Evolutionary conservation across 2,329 filamentous ascomycete species (phyloP).

Genomic region (Sporothrix euskadiensis): DNA sequence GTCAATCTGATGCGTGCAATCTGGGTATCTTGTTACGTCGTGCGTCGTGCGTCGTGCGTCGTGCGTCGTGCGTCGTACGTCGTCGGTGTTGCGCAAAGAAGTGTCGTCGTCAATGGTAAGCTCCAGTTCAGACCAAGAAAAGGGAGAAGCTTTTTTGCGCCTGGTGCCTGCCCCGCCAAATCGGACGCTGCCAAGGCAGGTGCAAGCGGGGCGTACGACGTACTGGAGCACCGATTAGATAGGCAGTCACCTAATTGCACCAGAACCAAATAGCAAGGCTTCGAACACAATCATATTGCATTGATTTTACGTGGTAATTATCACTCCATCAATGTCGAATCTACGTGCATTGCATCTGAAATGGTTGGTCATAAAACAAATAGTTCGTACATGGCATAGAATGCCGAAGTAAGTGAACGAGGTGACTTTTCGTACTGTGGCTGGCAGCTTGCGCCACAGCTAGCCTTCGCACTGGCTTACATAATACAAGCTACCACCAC

Average conservation of each 20-base stretch:
- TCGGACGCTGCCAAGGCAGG: neutral
- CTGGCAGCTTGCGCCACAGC: constrained; percentile 21
- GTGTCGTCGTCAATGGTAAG: neutral
- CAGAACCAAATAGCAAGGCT: neutral
- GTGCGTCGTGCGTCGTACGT: neutral
- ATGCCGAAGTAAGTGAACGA: neutral
- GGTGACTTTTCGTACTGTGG: neutral
- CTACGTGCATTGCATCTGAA: too few relatives aligned
- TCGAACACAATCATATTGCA: neutral
- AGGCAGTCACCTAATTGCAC: neutral
- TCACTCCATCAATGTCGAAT: neutral
- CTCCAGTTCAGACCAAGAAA: neutral
- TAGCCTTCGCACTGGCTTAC: constrained; percentile 16
- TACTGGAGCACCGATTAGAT: neutral
- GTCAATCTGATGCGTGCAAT: neutral
- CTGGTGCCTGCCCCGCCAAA: constrained; percentile 8
- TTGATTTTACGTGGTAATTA: neutral
- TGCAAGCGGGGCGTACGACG: neutral
- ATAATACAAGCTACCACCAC: neutral
- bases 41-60: neutral
- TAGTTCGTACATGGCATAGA: too few relatives aligned
- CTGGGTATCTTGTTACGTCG: neutral
- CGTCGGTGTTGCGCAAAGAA: neutral
- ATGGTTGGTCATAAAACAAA: too few relatives aligned
- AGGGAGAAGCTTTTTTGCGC: constrained; percentile 19